A percentile compares a stretch with the other conserved stretches of the same genome.
phyloP scores from a whole-genome alignment of 2,329 filamentous ascomycete species.

The Parafenestella ontariensis region DNA sequence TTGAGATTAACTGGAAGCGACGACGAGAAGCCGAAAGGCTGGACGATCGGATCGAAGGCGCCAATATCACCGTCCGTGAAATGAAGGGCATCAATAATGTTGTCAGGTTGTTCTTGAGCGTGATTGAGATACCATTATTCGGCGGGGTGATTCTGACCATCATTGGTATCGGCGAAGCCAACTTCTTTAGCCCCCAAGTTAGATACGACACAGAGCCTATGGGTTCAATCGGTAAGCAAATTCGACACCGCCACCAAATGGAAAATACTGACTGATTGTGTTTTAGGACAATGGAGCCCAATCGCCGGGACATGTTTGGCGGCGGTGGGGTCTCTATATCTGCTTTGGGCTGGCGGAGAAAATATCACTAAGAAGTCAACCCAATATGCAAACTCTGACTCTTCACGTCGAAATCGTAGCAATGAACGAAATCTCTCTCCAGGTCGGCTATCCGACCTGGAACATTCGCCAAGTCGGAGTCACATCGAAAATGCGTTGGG shows the following conservation, averaged over 20 bases:
- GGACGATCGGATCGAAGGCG: conserved; percentile 58
- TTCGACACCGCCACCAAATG: not conserved
- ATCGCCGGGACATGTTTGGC: conserved; percentile 66
- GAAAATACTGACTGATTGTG: too few relatives aligned
- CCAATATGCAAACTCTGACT: conserved; percentile 5
- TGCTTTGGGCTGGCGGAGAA: conserved; percentile 54
- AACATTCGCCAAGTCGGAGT: not conserved
- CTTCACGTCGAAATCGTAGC: conserved; percentile 31
- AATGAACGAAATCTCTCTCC: conserved; percentile 12
- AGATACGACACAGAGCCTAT: conserved; percentile 68
- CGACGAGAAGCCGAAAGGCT: conserved; percentile 45
- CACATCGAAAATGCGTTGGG: conserved; percentile 2
- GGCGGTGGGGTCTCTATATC: conserved; percentile 64
- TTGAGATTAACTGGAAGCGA: conserved; percentile 66
- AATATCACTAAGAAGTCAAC: conserved; percentile 19
- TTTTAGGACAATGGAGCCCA: conserved; percentile 62
- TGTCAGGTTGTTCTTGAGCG: conserved; percentile 46
- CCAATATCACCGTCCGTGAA: conserved; percentile 60
- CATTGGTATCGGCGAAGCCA: conserved; percentile 67
- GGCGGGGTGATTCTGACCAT: conserved; percentile 65
- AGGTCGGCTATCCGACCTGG: not conserved
- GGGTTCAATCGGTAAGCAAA: conserved; percentile 58
- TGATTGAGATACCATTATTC: conserved; percentile 66
- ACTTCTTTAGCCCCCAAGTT: conserved; percentile 67
- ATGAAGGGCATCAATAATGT: conserved; percentile 55